phyloP scores from a whole-genome alignment of 1,139 yeast genomes.

The Debaryomyces robertsiae region DNA sequence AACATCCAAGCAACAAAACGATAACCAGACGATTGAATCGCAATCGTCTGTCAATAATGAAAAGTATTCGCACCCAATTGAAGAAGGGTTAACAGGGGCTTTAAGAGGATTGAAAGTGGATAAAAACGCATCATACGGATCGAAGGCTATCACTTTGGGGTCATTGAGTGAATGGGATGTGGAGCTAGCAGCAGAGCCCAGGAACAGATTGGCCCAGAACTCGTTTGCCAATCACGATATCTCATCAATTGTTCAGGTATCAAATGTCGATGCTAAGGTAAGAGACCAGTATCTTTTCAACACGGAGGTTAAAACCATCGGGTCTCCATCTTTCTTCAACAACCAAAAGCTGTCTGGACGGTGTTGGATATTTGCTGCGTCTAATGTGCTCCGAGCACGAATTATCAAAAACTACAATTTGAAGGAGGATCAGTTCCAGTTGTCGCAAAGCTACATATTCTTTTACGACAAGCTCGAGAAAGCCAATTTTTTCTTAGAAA shows the following conservation, averaged over 20 bases:
- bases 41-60: slow-evolving; percentile 14
- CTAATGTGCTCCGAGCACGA: slow-evolving; percentile 66
- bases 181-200: slow-evolving; percentile 50
- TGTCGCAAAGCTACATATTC: slow-evolving; percentile 68
- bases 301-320: slow-evolving; percentile 61
- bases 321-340: slow-evolving; percentile 61
- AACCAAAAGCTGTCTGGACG: slow-evolving; percentile 77
- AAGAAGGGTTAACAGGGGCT: slow-evolving; percentile 9
- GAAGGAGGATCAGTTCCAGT: slow-evolving; percentile 60
- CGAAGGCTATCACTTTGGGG: slow-evolving; percentile 31
- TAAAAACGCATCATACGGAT: slow-evolving; percentile 11
- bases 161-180: slow-evolving; percentile 53
- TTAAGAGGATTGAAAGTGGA: slow-evolving; percentile 17
- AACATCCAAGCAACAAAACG: no score
- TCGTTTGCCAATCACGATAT: slow-evolving; percentile 58
- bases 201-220: slow-evolving; percentile 60
- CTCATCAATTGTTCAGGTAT: slow-evolving; percentile 42
- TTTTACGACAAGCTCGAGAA: slow-evolving; percentile 77
- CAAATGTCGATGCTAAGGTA: slow-evolving; percentile 21
- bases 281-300: slow-evolving; percentile 58
- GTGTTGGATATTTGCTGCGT: slow-evolving; percentile 87
- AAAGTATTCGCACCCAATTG: slow-evolving; percentile 13
- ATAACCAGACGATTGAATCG: not conserved
- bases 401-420: slow-evolving; percentile 65
- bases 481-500: slow-evolving; percentile 76